A percentile compares a stretch with the other conserved stretches of the same genome.
Conservation (phyloP, 2,329 filamentous ascomycete genomes). For the Diaporthe sp. region DNA sequence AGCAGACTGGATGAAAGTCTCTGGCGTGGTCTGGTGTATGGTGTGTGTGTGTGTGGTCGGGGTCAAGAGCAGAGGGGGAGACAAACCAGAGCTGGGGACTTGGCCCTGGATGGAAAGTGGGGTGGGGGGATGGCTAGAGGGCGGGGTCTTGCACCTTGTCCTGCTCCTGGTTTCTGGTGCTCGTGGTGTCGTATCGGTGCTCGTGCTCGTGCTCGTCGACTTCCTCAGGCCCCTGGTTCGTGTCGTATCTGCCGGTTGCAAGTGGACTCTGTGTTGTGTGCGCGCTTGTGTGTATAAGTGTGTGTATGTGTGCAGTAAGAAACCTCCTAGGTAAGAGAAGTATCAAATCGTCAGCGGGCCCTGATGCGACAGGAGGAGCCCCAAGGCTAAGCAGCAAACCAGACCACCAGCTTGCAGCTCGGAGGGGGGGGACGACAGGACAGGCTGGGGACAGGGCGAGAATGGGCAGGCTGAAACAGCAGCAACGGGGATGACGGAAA, state of each 20-base stretch:
- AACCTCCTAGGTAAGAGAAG: neutral
- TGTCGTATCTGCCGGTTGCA: neutral
- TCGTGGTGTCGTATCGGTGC: slow-evolving; percentile 8
- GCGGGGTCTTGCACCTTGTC: slow-evolving; percentile 29
- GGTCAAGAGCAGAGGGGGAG: slow-evolving; percentile 26
- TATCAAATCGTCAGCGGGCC: slow-evolving; percentile 8
- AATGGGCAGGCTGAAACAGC: slow-evolving; percentile 25
- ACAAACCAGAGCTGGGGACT: slow-evolving; percentile 28
- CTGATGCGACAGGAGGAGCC: slow-evolving; percentile 14
- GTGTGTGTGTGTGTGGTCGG: slow-evolving; percentile 10
- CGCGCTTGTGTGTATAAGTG: neutral
- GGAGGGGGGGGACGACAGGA: neutral
- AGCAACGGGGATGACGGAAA: slow-evolving; percentile 30
- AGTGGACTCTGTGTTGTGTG: neutral
- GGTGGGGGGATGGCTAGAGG: slow-evolving; percentile 33
- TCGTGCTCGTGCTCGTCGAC: slow-evolving; percentile 15
- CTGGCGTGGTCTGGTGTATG: neutral
- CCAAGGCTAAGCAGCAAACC: slow-evolving; percentile 4
- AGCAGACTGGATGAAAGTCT: slow-evolving; percentile 22
- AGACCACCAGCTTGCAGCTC: slow-evolving; percentile 9
- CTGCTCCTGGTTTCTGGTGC: slow-evolving; percentile 13
- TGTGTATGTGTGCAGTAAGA: neutral
- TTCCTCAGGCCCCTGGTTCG: slow-evolving; percentile 17
- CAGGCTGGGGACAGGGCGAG: slow-evolving; percentile 16
- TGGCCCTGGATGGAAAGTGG: slow-evolving; percentile 35